Conservation (phyloP, 2,329 filamentous ascomycete species). For the Epichloe festucae region DNA sequence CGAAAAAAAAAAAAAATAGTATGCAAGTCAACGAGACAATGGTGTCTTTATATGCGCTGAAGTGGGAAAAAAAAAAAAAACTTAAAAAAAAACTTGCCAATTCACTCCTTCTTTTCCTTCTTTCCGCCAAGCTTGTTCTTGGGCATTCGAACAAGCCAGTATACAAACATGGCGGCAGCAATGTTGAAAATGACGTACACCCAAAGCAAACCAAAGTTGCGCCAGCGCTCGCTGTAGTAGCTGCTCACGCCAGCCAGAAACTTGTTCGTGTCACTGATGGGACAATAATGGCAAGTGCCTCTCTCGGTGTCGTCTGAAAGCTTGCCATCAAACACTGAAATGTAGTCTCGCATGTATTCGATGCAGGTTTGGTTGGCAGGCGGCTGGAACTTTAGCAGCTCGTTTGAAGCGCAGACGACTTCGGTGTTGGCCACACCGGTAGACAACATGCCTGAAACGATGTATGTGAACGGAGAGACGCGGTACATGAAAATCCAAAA, state of each 20-base stretch:
- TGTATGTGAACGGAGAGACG: slow-evolving; percentile 70
- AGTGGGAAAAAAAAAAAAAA: too few relatives aligned
- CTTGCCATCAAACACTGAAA: slow-evolving; percentile 35
- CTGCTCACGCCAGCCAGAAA: slow-evolving; percentile 36
- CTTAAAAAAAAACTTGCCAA: too few relatives aligned
- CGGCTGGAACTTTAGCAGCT: slow-evolving; percentile 55
- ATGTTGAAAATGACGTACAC: slow-evolving; percentile 47
- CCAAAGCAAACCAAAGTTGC: slow-evolving; percentile 54
- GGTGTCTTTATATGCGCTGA: background rate
- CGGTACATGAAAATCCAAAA: slow-evolving; percentile 80
- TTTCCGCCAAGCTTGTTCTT: slow-evolving; percentile 29
- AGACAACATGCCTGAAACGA: slow-evolving; percentile 59
- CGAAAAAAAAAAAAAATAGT: too few relatives aligned
- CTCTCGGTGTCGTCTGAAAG: slow-evolving; percentile 36
- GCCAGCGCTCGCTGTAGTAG: slow-evolving; percentile 48
- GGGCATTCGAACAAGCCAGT: slow-evolving; percentile 39
- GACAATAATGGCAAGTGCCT: slow-evolving; percentile 42
- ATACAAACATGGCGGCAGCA: slow-evolving; percentile 39
- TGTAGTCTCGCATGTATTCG: slow-evolving; percentile 43
- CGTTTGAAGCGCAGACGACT: slow-evolving; percentile 55
- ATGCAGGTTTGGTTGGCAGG: slow-evolving; percentile 43
- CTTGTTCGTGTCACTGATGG: slow-evolving; percentile 35
- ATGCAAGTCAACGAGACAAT: background rate
- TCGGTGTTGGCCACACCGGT: slow-evolving; percentile 54
- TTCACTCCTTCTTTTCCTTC: slow-evolving; percentile 18